phyloP scores from a whole-genome alignment of 495 filamentous ascomycete species.

The Extremus antarcticus region DNA sequence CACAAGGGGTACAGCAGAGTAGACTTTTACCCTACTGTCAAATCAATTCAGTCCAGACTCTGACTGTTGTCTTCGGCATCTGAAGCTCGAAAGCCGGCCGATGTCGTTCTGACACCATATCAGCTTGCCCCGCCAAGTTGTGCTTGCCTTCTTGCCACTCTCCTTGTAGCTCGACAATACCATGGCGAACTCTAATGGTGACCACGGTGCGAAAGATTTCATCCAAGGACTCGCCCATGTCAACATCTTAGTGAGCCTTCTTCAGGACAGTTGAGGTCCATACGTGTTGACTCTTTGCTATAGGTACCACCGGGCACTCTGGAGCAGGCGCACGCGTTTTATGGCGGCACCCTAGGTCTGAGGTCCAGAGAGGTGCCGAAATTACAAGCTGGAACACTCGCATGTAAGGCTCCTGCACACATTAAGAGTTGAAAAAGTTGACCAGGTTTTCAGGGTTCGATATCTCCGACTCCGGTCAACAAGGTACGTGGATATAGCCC shows the following conservation, averaged over 20 bases:
- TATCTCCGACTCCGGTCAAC: constrained; percentile 45
- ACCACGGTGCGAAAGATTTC: background rate
- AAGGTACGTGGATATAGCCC: constrained; percentile 26
- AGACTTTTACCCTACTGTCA: no score
- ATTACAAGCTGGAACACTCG: constrained; percentile 38
- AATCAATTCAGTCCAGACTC: no score
- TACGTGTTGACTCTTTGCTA: no score
- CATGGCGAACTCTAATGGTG: background rate
- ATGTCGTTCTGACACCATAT: no score
- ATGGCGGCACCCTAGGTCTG: constrained; percentile 44
- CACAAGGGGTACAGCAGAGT: no score
- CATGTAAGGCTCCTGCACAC: constrained; percentile 36
- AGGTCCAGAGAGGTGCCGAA: constrained; percentile 39
- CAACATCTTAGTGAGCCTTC: background rate
- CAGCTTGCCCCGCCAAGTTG: no score
- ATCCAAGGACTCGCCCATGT: background rate
- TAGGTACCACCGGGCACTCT: constrained; percentile 42
- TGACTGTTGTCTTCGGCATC: no score
- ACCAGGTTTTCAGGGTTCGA: constrained; percentile 29
- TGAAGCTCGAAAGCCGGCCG: no score
- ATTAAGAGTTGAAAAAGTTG: background rate
- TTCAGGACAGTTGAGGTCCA: no score
- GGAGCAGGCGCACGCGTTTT: constrained; percentile 44
- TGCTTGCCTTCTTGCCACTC: no score
- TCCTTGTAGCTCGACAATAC: no score